phyloP scores from a whole-genome alignment of 1,284 basidiomycete species.

The Melampsora larici-populina region DNA sequence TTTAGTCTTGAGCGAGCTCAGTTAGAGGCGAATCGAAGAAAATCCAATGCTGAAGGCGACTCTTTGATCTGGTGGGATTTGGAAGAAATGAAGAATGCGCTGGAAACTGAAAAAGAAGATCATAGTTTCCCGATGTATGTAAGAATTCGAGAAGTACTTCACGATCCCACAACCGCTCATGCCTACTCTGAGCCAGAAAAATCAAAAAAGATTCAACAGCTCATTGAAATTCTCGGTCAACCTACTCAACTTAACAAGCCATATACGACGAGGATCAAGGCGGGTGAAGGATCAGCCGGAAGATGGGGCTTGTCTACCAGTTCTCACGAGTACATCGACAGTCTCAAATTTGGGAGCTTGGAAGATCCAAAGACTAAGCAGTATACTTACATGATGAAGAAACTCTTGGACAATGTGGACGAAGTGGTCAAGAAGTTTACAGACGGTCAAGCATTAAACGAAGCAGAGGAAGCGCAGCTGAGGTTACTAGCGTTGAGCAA shows the following conservation, averaged over 20 bases:
- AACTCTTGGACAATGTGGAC: background rate
- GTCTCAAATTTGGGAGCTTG: background rate
- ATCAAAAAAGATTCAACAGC: background rate
- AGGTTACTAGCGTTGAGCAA: background rate
- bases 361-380: background rate
- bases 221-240: background rate
- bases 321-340: background rate
- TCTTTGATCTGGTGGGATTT: background rate
- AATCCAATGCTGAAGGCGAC: background rate
- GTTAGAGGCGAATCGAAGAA: background rate
- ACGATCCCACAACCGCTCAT: background rate
- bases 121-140: background rate
- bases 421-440: background rate
- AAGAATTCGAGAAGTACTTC: background rate
- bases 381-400: background rate
- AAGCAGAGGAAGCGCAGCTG: constrained; percentile 1
- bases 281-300: background rate
- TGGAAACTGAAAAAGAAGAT: background rate
- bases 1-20: background rate
- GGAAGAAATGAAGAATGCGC: background rate
- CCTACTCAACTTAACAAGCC: background rate
- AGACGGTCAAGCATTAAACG: background rate
- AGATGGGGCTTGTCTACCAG: background rate
- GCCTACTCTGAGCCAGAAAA: background rate
- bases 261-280: background rate